phyloP scores from a whole-genome alignment of 495 filamentous ascomycete genomes.

The Lentithecium fluviatile region DNA sequence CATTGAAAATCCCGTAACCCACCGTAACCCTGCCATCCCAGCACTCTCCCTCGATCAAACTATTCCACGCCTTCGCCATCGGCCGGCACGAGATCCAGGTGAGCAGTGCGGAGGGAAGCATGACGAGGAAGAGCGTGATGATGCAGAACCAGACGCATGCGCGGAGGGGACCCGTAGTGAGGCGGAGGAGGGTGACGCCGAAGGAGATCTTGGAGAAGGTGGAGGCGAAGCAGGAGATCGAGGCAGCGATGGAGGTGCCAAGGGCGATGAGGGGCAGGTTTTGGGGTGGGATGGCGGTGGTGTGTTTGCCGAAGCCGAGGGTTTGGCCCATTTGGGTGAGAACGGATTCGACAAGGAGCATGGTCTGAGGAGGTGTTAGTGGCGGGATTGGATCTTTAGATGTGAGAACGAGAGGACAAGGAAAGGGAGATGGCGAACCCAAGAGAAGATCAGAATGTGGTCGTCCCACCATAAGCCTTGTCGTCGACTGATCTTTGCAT shows the following conservation, averaged over 20 bases:
- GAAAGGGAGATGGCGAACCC: background rate
- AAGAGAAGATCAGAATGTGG: background rate
- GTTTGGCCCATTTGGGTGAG: conserved; percentile 2
- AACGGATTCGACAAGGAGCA: background rate
- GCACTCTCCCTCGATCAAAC: background rate
- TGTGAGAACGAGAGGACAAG: background rate
- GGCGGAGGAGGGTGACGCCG: background rate
- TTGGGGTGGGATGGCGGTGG: background rate
- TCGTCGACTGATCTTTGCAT: conserved; percentile 1
- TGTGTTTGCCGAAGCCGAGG: conserved; percentile 4
- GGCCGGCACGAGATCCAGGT: conserved; percentile 1
- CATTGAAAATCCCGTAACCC: conserved; percentile 2
- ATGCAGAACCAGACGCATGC: conserved; percentile 1
- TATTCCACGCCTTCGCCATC: background rate
- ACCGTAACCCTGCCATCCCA: background rate
- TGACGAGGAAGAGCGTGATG: background rate
- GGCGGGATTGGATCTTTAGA: background rate
- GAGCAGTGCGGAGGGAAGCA: background rate
- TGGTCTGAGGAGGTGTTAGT: background rate
- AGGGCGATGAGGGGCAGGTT: background rate
- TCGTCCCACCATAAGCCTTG: conserved; percentile 3
- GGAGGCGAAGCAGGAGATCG: conserved; percentile 3
- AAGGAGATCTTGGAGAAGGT: background rate
- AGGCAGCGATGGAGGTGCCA: background rate
- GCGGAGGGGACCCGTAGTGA: background rate